Percentiles rank a stretch among this genome's conserved stretches.
Evolutionary conservation across 257 asterid genomes (phyloP).

Genomic region (Solanum medicagineum): DNA sequence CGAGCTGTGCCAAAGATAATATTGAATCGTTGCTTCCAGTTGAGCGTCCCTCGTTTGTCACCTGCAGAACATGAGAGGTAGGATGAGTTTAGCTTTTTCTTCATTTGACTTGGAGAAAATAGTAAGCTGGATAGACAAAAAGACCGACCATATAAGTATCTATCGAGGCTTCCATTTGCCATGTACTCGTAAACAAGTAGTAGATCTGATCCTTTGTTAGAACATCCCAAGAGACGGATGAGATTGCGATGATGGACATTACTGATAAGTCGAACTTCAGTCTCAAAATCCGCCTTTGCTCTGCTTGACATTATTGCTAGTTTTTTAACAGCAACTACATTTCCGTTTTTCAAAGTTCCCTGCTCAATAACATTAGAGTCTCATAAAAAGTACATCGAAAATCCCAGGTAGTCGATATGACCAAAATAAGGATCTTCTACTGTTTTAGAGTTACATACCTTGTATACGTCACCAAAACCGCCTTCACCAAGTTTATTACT

Average conservation of each 20-base stretch:
- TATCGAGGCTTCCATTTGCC: slow-evolving; percentile 76
- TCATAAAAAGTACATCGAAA: not conserved
- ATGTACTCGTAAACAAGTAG: slow-evolving; percentile 66
- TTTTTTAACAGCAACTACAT: slow-evolving; percentile 63
- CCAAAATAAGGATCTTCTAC: not conserved
- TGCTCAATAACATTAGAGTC: slow-evolving; percentile 5
- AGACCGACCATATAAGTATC: slow-evolving; percentile 44
- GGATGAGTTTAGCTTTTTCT: not conserved
- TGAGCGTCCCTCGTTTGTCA: slow-evolving; percentile 45
- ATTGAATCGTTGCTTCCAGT: slow-evolving; percentile 66
- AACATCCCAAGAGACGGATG: slow-evolving; percentile 67
- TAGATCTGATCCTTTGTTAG: slow-evolving; percentile 51
- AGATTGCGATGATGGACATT: slow-evolving; percentile 91
- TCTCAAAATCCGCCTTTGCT: slow-evolving; percentile 63
- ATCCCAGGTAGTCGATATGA: not conserved
- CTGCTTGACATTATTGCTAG: slow-evolving; percentile 32
- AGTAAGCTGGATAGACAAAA: not conserved
- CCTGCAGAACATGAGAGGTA: slow-evolving; percentile 23
- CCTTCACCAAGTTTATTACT: slow-evolving; percentile 77
- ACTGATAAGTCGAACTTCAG: slow-evolving; percentile 70
- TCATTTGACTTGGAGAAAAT: not conserved
- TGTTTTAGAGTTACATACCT: slow-evolving; percentile 16
- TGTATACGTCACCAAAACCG: slow-evolving; percentile 74
- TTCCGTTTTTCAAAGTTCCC: slow-evolving; percentile 70
- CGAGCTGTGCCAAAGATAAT: slow-evolving; percentile 70